phyloP scores from a whole-genome alignment of 805 yeast genomes.

The Lipomyces lipofer region DNA sequence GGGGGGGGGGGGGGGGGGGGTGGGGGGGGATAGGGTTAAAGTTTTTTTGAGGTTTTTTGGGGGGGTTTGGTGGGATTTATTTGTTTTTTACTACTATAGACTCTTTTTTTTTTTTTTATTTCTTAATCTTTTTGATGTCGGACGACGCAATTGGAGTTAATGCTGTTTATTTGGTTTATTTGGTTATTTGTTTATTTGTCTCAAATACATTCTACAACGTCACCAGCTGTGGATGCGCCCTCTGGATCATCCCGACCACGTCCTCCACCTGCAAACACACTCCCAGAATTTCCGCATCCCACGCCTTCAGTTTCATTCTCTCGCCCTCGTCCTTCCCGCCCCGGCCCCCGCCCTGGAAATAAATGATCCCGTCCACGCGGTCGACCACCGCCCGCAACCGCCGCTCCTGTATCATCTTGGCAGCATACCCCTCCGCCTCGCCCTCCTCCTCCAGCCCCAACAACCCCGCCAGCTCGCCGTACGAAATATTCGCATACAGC shows the following conservation, averaged over 20 bases:
- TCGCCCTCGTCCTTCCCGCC: conserved; percentile 5
- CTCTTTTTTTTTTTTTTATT: not conserved
- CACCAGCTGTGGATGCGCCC: conserved; percentile 12
- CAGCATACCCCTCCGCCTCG: conserved; percentile 36
- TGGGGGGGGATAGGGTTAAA: too few species aligned
- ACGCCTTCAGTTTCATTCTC: conserved; percentile 10
- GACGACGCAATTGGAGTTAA: too few species aligned
- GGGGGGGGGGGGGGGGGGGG: too few species aligned
- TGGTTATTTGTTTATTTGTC: too few species aligned
- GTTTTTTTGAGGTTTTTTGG: too few species aligned
- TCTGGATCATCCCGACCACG: conserved; percentile 25
- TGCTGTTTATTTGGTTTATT: too few species aligned
- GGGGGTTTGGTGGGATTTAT: too few species aligned
- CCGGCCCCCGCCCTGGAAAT: conserved; percentile 17
- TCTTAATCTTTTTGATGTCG: not conserved
- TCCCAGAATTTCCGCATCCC: conserved; percentile 28
- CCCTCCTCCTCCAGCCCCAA: conserved; percentile 32
- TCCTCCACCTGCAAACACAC: conserved; percentile 32
- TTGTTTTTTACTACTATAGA: too few species aligned
- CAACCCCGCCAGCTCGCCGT: conserved; percentile 34
- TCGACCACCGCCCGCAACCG: conserved; percentile 38
- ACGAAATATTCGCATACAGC: conserved; percentile 35
- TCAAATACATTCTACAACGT: too few species aligned
- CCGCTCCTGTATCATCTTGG: conserved; percentile 38
- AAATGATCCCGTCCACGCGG: conserved; percentile 35